Base-by-base conservation (phyloP, 2,329 filamentous ascomycete species). In the Fusarium sublunatum region DNA sequence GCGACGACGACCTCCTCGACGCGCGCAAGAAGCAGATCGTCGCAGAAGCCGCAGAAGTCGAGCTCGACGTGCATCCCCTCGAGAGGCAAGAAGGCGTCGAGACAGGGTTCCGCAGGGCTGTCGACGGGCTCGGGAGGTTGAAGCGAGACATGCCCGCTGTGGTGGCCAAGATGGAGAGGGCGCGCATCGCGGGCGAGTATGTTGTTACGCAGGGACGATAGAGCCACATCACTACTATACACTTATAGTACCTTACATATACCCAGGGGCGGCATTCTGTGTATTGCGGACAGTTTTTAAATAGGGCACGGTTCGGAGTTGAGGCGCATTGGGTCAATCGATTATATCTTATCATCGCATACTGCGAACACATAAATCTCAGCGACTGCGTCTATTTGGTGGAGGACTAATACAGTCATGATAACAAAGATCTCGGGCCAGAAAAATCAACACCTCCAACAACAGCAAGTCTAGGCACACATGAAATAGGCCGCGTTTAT, bases 151-250 rank as follows among this genome's bases (percentile, higher is more conserved):
- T 89, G 83, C 85, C 87, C 13, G 81, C 84, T 19, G 83, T 84
- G 4, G 85, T 87, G 69, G 87, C 87, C 50, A 84, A 81, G 73
- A 88, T 88, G 83, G 86, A 89, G 78, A 80, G 86, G 73, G 87
- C 87, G 54, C 78, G 83, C 60, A 81, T 83, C 13, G 87, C 86
- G 22, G 84, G 82, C 13, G 80, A 84, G 65, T 88, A 88, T 72
- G 84, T 86, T 7, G 77, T 83, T 24, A 71, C 71, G 25, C 69
- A 72, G 31, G 69, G 71, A 15, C 64, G 70, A 53, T 74, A 65
- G 70, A 51, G 34, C n/a, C 35, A 22, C 19, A 28, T 38, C 25
- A 41, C 58, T 15, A 58, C 44, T 43, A 19, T 19, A 19, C 19
- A 19, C 19, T 19, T 19, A 19, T 19, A 19, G 19, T 42, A 53